phyloP scores from a whole-genome alignment of 2,329 filamentous ascomycete genomes.

The Apiospora malaysiana region DNA sequence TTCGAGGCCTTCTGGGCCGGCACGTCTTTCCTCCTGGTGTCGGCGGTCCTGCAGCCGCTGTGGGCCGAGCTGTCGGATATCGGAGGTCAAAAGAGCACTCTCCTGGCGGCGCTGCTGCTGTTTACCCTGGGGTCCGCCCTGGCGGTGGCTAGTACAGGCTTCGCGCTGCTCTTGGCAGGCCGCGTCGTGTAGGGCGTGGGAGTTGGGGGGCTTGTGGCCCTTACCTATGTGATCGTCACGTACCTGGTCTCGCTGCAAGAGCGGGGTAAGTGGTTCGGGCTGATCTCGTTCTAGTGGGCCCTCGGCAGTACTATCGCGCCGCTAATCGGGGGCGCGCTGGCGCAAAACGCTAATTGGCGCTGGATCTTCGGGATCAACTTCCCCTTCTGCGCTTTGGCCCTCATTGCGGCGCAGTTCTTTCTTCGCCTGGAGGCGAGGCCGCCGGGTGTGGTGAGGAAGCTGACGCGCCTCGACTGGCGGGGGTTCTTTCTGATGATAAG shows the following conservation, averaged over 20 bases:
- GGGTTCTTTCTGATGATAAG: conserved; percentile 67
- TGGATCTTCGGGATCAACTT: conserved; percentile 73
- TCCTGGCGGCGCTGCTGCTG: conserved; percentile 25
- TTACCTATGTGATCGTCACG: conserved; percentile 38
- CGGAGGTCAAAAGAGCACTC: conserved; percentile 23
- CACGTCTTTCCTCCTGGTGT: conserved; percentile 71
- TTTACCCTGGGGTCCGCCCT: conserved; percentile 30
- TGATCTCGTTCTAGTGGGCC: conserved; percentile 43
- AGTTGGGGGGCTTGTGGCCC: conserved; percentile 23
- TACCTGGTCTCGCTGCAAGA: conserved; percentile 45
- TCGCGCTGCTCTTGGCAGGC: conserved; percentile 49
- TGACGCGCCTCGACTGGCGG: conserved; percentile 66
- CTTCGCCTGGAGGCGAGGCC: conserved; percentile 56
- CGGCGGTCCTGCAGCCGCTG: conserved; percentile 62
- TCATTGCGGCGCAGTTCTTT: conserved; percentile 57
- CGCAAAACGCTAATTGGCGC: conserved; percentile 57
- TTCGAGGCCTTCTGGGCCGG: conserved; percentile 75
- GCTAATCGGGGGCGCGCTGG: conserved; percentile 58
- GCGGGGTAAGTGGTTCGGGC: conserved; percentile 41
- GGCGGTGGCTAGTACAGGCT: conserved; percentile 43
- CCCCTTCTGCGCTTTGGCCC: conserved; percentile 58
- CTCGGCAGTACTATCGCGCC: conserved; percentile 61
- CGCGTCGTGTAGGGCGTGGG: conserved; percentile 47
- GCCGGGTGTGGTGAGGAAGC: conserved; percentile 53
- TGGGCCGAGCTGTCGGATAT: conserved; percentile 24